Conservation (phyloP, 2,329 filamentous ascomycete species). For the Aspergillus sp. region DNA sequence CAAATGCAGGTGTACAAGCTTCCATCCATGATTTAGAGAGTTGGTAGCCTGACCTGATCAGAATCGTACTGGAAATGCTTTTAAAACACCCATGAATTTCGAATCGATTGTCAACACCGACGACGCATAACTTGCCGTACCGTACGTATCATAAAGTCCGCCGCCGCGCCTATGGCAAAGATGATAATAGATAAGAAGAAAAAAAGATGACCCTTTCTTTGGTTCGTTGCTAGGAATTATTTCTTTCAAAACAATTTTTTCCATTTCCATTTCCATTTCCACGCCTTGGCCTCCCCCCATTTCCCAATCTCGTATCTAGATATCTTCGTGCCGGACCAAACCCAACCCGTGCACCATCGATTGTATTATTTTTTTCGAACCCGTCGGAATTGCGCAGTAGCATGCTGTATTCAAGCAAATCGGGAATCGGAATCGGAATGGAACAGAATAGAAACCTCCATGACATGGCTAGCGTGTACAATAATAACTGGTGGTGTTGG, state of each 20-base stretch:
- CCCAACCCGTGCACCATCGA: not conserved
- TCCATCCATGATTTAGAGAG: no score
- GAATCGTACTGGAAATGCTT: no score
- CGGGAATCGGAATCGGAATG: constrained; percentile 17
- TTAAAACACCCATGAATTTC: no score
- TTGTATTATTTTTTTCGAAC: constrained; percentile 28
- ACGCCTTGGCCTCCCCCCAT: not conserved
- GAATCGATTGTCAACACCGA: not conserved
- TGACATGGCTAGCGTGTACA: not conserved
- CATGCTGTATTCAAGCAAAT: not conserved
- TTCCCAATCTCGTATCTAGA: not conserved
- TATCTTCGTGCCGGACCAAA: not conserved
- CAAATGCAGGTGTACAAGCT: no score
- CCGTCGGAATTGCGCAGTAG: not conserved
- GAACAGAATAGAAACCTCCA: constrained; percentile 21
- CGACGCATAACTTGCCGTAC: not conserved
- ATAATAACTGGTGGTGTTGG: not conserved
- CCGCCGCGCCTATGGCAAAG: no score
- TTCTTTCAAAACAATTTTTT: not conserved
- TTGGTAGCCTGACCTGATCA: no score
- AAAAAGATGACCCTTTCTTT: not conserved
- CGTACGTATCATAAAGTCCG: no score
- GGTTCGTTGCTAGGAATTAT: not conserved
- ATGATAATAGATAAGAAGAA: not conserved
- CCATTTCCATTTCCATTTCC: not conserved